Base-by-base conservation (phyloP, 2,329 filamentous ascomycete genomes). In the Fusarium illudens region DNA sequence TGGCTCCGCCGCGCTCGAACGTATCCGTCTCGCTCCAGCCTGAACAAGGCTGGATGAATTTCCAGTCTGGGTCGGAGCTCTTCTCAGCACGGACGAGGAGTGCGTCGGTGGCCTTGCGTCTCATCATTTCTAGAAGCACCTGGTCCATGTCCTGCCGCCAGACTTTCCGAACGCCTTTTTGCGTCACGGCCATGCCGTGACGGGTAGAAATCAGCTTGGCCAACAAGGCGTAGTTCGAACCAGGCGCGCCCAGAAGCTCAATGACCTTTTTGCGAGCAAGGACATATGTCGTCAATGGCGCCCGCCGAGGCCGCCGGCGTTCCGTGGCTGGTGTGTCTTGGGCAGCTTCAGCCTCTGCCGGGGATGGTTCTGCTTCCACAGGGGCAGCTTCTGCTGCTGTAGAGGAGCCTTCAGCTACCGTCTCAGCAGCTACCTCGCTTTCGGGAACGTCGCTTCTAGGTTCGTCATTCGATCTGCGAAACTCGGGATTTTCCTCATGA, bases 101-200 rank as follows among this genome's bases (percentile, higher is more conserved):
- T 1, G 82, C 76, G 19, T 85, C 80, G 2, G 81, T 77, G 17
- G 84, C 79, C 2, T 81, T 76, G 6, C 81, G 76, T 5, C 86
- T 83, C 77, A 89, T 79, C 60, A 84, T 76, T 6, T 80, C 75
- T 4, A 89, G 77, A 0, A 91, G 71, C 25, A 85, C 79, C 0
- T 79, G 75, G 32, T 83, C 80, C 87, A 90, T 91, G 67, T 89
- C 86, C 6, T 77, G 37, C 29, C 87, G 83, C 70, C 75, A 79
- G 19, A 77, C 50, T 8, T 68, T 53, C 27, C 51, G 51, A 11
- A 52, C 46, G 2, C 50, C 25, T 4, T 71, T 42, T 7, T 65
- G 39, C 2, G 54, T 36, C 11, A 65, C 42, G 4, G 73, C 68
- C 70, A 77, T 76, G 15, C 79, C 79, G 12, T 57, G 69, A 8